Percentiles rank a stretch among this genome's conserved stretches.
phyloP scores from a whole-genome alignment of 2,329 filamentous ascomycete genomes.

The Cylindrodendrum hubeiense region DNA sequence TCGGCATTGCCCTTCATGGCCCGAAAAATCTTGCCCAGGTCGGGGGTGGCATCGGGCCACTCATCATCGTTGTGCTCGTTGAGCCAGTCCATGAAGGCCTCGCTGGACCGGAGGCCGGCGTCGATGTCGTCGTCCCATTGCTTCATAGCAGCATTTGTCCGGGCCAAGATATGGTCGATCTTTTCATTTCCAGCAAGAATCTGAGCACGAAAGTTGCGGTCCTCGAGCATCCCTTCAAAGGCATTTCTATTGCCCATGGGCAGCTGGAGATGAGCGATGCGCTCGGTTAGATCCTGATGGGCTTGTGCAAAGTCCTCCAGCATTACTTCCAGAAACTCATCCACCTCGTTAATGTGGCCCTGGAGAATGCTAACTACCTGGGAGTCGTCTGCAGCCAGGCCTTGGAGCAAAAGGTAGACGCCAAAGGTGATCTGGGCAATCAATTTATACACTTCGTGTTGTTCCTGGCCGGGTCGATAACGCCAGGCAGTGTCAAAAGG shows the following conservation, averaged over 20 bases:
- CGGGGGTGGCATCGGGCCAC: conserved; percentile 69
- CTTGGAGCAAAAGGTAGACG: conserved; percentile 86
- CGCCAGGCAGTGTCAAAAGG: conserved; percentile 83
- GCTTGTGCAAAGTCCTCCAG: conserved; percentile 87
- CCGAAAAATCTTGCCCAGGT: conserved; percentile 79
- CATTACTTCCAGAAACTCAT: conserved; percentile 88
- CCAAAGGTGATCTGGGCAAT: conserved; percentile 95
- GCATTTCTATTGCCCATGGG: conserved; percentile 85
- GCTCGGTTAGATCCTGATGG: conserved; percentile 81
- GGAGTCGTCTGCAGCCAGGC: conserved; percentile 87
- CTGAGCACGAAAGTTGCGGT: conserved; percentile 83
- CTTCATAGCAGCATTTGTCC: conserved; percentile 81
- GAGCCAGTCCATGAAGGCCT: conserved; percentile 83
- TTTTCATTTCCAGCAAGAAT: conserved; percentile 90
- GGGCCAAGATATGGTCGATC: conserved; percentile 89
- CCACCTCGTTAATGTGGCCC: conserved; percentile 92
- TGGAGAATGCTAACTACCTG: conserved; percentile 92
- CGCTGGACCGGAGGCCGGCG: conserved; percentile 81
- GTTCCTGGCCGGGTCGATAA: conserved; percentile 78
- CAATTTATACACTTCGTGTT: conserved; percentile 91
- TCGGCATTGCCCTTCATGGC: conserved; percentile 95
- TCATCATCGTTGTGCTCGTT: conserved; percentile 71
- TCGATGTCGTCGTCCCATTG: conserved; percentile 83
- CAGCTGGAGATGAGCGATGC: conserved; percentile 83
- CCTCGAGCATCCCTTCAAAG: conserved; percentile 90